Percentiles rank a stretch among this genome's conserved stretches.
Evolutionary conservation across 2,329 filamentous ascomycete genomes (phyloP).

Genomic region (Ceratocystis ficicola): DNA sequence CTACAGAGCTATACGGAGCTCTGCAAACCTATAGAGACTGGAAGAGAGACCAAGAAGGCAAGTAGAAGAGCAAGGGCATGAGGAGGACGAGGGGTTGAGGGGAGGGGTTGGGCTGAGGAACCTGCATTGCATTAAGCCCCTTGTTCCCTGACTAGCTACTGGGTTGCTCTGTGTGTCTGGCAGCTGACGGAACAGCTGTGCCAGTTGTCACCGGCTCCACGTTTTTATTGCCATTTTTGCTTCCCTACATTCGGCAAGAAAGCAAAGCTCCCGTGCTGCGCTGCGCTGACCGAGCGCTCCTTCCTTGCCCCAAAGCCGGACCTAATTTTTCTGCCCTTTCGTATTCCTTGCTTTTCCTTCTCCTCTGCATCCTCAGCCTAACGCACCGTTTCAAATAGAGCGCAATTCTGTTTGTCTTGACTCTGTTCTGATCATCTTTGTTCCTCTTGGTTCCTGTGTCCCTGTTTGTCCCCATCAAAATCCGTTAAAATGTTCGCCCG

Average conservation of each 20-base stretch:
- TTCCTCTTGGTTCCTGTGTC: conserved; percentile 3
- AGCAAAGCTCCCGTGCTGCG: neutral
- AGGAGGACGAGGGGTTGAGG: neutral
- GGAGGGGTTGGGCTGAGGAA: conserved; percentile 8
- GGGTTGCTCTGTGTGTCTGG: neutral
- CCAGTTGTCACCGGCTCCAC: neutral
- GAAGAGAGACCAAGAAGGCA: too few relatives aligned
- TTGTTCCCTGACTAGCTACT: neutral
- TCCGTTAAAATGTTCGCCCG: conserved; percentile 51
- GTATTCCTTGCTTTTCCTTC: neutral
- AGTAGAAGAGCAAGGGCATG: too few relatives aligned
- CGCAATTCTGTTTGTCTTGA: neutral
- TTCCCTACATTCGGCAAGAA: neutral
- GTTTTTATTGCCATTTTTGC: neutral
- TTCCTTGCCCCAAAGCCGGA: too few relatives aligned
- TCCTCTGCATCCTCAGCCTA: neutral
- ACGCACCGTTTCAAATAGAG: neutral
- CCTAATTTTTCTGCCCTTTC: neutral
- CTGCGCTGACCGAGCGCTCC: conserved; percentile 4
- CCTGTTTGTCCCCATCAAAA: conserved; percentile 7
- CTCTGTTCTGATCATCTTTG: neutral
- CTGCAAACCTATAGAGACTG: too few relatives aligned
- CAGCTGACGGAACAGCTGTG: neutral
- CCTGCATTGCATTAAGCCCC: neutral
- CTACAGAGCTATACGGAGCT: too few relatives aligned